Base-by-base conservation (phyloP, 805 yeast species). In the Nakazawaea pomicola region DNA sequence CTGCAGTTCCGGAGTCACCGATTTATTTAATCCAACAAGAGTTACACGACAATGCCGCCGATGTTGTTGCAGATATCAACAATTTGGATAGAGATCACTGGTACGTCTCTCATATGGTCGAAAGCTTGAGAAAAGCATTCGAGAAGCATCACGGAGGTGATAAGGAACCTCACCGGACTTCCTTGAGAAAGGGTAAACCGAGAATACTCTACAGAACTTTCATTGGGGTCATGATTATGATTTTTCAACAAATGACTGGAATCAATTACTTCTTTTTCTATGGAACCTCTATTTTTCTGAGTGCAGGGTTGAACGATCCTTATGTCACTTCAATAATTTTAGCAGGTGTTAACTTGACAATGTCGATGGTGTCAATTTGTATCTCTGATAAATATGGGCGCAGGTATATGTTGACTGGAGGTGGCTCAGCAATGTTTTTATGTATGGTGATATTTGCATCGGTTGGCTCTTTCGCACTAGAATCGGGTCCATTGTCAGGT, bases 241-340 rank as follows among this genome's bases (percentile, higher is more conserved):
- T 52, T 31, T 52, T 60, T 27, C 68, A 63, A 47, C 87, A 80
- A 55, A 66, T 77, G 51, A 68, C 77, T 24, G 88, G 88, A 46
- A 71, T 78, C 41, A 80, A 80, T 61, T 80, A 77, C 60, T 77
- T 80, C 49, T 78, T 81, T 64, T 80, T 77, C 58, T 80, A 74
- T 49, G 81, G 83, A 34, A 73, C 80, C n/a, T 60, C 73, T 9
- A 69, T 80, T 44, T 80, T 82, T 54, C 57, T 60, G 19, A 46
- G 48, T 29, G 76, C 76, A 27, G 80, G 83, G 10, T 48, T 78
- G 33, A 54, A 60, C 10, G 76, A 79, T 52, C 69, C 83, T 7
- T 78, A 74, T 53, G 46, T 66, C 24, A 74, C 81, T 10, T 70
- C 84, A 6, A 72, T 80, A 3, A 64, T 76, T 33, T 60, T 80